phyloP scores from a whole-genome alignment of 164 flowering plant genomes.

The Magnolia sinica region DNA sequence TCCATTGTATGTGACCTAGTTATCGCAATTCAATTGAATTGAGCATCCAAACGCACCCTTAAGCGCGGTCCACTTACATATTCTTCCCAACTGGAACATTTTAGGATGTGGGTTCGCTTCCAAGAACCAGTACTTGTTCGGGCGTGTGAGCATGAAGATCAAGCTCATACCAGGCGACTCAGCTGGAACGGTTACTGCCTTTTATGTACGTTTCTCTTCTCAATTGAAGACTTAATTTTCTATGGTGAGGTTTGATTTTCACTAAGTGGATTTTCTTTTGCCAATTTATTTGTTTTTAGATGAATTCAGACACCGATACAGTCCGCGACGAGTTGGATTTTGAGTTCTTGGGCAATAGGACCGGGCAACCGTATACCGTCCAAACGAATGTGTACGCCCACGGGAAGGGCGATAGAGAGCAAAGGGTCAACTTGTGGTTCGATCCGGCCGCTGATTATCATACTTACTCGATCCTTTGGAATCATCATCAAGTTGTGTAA shows the following conservation, averaged over 20 bases:
- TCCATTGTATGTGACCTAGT: neutral
- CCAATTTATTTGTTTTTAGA: slow-evolving; percentile 15
- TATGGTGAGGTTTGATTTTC: neutral
- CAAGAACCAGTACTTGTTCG: slow-evolving; percentile 46
- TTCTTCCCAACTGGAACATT: neutral
- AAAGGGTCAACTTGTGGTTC: slow-evolving; percentile 63
- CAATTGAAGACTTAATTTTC: neutral
- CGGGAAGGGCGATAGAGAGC: slow-evolving; percentile 59
- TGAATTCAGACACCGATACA: slow-evolving; percentile 47
- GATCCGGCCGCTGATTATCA: slow-evolving; percentile 57
- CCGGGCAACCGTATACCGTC: slow-evolving; percentile 58
- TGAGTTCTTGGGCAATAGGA: slow-evolving; percentile 61
- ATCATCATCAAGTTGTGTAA: slow-evolving; percentile 46
- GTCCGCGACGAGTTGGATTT: slow-evolving; percentile 58
- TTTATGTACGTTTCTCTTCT: slow-evolving; percentile 33
- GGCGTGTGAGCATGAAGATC: slow-evolving; percentile 61
- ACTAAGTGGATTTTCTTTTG: neutral
- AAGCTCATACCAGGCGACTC: slow-evolving; percentile 70
- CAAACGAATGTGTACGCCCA: slow-evolving; percentile 57
- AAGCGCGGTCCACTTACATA: neutral
- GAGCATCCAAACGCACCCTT: neutral
- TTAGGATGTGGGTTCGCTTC: slow-evolving; percentile 66
- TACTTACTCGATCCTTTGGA: slow-evolving; percentile 50
- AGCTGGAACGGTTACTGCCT: slow-evolving; percentile 70
- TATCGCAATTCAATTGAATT: neutral